phyloP scores from a whole-genome alignment of 2,329 filamentous ascomycete species.

The Neofusicoccum kwambonambiense region DNA sequence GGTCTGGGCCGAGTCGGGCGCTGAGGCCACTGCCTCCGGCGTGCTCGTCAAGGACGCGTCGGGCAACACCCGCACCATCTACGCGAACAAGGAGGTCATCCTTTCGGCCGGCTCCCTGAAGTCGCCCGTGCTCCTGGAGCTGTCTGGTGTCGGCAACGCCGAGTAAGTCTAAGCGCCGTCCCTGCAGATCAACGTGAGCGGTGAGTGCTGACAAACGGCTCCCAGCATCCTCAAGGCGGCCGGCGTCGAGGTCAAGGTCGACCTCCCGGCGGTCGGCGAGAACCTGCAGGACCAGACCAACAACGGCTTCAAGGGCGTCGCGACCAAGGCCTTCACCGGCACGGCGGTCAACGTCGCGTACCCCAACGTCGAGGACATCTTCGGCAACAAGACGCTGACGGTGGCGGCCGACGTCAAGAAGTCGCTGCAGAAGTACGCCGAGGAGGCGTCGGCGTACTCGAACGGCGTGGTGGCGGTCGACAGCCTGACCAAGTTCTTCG shows the following conservation, averaged over 20 bases:
- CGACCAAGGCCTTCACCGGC: slow-evolving; percentile 36
- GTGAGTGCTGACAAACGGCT: neutral
- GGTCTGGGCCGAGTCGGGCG: slow-evolving; percentile 30
- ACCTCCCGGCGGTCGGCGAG: slow-evolving; percentile 18
- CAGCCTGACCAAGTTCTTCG: slow-evolving; percentile 21
- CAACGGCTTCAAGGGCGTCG: slow-evolving; percentile 27
- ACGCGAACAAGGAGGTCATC: slow-evolving; percentile 32
- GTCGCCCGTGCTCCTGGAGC: slow-evolving; percentile 35
- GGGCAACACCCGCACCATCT: slow-evolving; percentile 23
- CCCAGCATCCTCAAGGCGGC: slow-evolving; percentile 2
- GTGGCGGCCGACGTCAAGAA: slow-evolving; percentile 24
- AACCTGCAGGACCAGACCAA: slow-evolving; percentile 36
- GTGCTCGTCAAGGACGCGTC: slow-evolving; percentile 27
- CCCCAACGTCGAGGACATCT: slow-evolving; percentile 36
- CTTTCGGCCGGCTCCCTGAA: slow-evolving; percentile 36
- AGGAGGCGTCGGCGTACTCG: neutral
- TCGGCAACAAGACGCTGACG: slow-evolving; percentile 27
- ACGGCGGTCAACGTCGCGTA: slow-evolving; percentile 39
- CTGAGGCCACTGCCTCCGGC: slow-evolving; percentile 24
- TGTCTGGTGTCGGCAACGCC: slow-evolving; percentile 38
- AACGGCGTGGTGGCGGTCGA: slow-evolving; percentile 3
- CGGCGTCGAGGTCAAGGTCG: slow-evolving; percentile 18
- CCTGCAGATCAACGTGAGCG: neutral
- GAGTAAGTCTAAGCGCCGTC: neutral
- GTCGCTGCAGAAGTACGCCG: neutral